Base-by-base conservation (phyloP, 305 asterid species). In the Galium porrigens region DNA sequence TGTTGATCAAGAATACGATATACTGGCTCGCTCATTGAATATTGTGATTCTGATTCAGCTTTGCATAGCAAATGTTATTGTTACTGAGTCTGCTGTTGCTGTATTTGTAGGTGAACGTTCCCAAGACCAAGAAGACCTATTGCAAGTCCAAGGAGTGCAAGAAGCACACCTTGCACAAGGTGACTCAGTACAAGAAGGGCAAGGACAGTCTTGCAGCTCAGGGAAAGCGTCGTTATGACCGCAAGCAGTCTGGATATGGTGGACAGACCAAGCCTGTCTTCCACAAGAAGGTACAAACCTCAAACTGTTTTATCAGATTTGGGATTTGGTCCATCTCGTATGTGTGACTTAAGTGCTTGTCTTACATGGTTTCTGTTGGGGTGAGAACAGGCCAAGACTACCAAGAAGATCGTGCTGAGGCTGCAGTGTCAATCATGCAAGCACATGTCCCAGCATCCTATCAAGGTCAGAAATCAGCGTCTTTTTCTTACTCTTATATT, bases 241-340 rank as follows among this genome's bases (percentile, higher is more conserved):
- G 74, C 32, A 73, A 73, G 64, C 73, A 73, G 57, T 73, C 77
- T 1, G 77, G 77, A 15, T 72, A 72, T 67, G 77, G 77, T 25
- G 73, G 77, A 22, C 77, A 72, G 63, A 72, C 77, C 5, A 73
- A 73, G n/a, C 77, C 77, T 0, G 77, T 73, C 44, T 73, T 73
- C 64, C 78, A 73, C 78, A 73, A 73, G 59, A 73, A 73, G 71
- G 78, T 73, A 60, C 6, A 29, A 22, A 6, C 36, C n/a, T 22
- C 15, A 42, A n/a, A 36, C 54, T 39, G 46, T 41, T 41, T 41
- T 4, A 9, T 41, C 11, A 2, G 1, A 41, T 10, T 3, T 11
- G 14, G 0, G 48, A 41, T 10, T 41, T 41, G 6, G 2, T 41
- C 1, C 1, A 1, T 8, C 48, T 11, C 9, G 4, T 1, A 10